Base-by-base conservation (phyloP, 176 grass and related monocot species). In the Oryza meyeriana region DNA sequence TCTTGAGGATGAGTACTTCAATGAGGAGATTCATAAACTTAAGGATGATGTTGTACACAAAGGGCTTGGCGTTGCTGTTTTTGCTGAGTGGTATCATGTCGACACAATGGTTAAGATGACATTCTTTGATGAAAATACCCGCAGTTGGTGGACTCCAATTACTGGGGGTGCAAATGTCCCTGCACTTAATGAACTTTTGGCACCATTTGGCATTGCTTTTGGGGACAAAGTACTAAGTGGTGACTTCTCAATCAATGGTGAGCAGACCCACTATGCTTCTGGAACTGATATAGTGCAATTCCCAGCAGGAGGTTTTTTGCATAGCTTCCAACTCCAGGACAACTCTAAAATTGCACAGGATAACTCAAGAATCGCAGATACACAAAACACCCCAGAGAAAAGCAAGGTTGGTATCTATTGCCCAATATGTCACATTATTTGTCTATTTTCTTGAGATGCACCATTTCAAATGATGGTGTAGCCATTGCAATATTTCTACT, bases 51-150 rank as follows among this genome's bases (percentile, higher is more conserved):
- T 98, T 82, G 26, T 95, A 41, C 85, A 91, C 75, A 87, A 87
- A 79, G 95, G 95, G 67, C 89, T 98, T 30, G 95, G 92, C 12
- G 61, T 98, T 81, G 92, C 79, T 66, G 73, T 98, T 42, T 98
- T 98, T 93, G 92, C 95, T 55, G 95, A 98, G 64, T 98, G 95
- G 95, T 98, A 98, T 74, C 90, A 98, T 91, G 91, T 92, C 29
- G 95, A 95, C 74, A 92, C 95, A 32, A 95, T 98, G 95, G 90
- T 90, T 47, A 98, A 89, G 83, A 98, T 98, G 95, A 95, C 85
- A 73, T 98, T 98, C 89, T 98, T 98, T 85, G 95, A 98, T 86
- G 95, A 98, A 75, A 98, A 98, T 86, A 98, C 95, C 13, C 89
- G 95, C 73, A 98, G 95, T 79, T 98, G 95, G 95, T 98, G 95